Evolutionary conservation across 192 early-diverging fungal species (phyloP).

Genomic region (Coemansia sp.): DNA sequence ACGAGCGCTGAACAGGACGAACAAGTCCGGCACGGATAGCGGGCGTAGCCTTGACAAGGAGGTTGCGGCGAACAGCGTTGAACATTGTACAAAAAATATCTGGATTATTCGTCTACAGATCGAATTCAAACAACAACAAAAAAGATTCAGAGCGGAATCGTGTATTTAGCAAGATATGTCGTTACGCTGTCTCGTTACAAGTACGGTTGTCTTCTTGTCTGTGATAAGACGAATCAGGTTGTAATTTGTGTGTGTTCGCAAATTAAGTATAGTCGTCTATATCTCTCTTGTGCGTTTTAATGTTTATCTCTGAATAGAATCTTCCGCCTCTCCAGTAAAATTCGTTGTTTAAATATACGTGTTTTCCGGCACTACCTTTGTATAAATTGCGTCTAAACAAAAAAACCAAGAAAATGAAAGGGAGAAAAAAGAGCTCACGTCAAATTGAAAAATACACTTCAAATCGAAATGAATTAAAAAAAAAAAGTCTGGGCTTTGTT

Average conservation of each 20-base stretch:
- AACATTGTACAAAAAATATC: constrained; percentile 25
- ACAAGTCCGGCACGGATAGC: constrained; percentile 7
- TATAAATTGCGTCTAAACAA: not conserved
- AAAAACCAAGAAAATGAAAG: not conserved
- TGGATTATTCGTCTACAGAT: not conserved
- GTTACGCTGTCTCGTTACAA: too few species aligned
- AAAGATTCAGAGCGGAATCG: not conserved
- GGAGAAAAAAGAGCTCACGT: not conserved
- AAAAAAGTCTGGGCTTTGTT: not conserved
- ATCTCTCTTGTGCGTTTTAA: not conserved
- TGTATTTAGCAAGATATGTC: too few species aligned
- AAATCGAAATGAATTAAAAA: not conserved
- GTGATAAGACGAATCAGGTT: too few species aligned
- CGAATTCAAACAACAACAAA: not conserved
- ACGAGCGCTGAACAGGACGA: constrained; percentile 18
- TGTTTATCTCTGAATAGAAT: not conserved
- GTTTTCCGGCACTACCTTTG: not conserved
- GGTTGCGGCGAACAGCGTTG: constrained; percentile 37
- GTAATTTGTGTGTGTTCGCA: too few species aligned
- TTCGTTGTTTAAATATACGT: not conserved
- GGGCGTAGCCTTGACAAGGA: constrained; percentile 21
- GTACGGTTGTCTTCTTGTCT: too few species aligned
- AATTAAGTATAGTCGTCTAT: too few species aligned
- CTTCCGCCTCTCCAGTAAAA: not conserved
- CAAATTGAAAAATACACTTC: too few species aligned